These are phyloP conservation scores for Cystobasidium slooffiae DNA, from an alignment of 1,284 basidiomycete species.

Conservation along the genomic window DNA sequence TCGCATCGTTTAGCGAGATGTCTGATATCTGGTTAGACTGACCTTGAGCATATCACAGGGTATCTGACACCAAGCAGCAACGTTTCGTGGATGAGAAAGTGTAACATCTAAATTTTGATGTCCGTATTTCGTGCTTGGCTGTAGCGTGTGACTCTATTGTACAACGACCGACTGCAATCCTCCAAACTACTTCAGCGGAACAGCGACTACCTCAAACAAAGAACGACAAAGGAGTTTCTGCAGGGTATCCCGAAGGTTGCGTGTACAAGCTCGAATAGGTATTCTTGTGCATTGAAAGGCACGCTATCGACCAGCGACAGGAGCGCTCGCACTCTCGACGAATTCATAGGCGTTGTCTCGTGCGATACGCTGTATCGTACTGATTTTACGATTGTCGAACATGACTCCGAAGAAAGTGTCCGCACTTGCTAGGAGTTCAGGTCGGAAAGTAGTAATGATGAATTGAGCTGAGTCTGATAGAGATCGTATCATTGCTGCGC, in stretches of 20 bases:
- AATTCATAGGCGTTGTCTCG: slow-evolving; percentile 85
- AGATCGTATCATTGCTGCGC: slow-evolving; percentile 86
- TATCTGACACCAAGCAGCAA: background rate
- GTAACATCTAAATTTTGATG: background rate
- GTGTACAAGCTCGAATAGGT: no score
- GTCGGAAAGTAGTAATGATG: slow-evolving; percentile 97
- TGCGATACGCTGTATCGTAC: slow-evolving; percentile 76
- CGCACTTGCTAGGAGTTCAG: slow-evolving; percentile 92
- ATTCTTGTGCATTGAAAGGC: no score
- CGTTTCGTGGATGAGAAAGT: slow-evolving; percentile 1
- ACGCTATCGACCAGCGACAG: slow-evolving; percentile 1
- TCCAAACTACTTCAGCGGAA: background rate
- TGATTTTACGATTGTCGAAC: slow-evolving; percentile 91
- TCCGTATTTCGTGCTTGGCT: background rate
- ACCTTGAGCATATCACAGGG: background rate
- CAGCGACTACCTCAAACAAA: background rate
- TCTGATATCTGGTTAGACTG: background rate
- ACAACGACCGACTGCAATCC: background rate
- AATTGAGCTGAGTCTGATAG: slow-evolving; percentile 88
- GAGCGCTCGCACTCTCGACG: slow-evolving; percentile 64
- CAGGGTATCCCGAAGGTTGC: no score
- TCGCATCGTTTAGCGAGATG: background rate
- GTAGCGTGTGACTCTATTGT: no score
- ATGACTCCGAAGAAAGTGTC: slow-evolving; percentile 99
- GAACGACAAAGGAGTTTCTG: no score